Evolutionary conservation across 306 rosid species (phyloP).

Genomic region (Sicyos edulis): DNA sequence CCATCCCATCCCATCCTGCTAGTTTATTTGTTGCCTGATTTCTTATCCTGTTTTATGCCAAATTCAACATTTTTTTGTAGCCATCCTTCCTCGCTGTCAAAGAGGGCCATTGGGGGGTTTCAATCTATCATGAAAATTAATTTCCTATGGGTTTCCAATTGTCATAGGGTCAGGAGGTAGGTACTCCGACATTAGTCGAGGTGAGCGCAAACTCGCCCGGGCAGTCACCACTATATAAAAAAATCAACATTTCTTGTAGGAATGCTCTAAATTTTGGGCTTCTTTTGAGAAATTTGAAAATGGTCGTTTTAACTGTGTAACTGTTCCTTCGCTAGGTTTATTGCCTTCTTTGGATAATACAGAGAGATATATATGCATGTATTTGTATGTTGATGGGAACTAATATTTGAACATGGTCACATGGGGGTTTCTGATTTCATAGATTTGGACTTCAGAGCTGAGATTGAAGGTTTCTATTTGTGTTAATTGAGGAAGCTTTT

Average conservation of each 20-base stretch:
- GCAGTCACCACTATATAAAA: no score
- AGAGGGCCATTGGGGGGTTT: no score
- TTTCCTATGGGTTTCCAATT: background rate
- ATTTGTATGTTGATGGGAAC: background rate
- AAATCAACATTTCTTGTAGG: no score
- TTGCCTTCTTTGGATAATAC: background rate
- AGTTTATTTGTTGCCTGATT: background rate
- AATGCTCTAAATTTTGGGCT: background rate
- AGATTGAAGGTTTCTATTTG: background rate
- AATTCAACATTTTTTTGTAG: background rate
- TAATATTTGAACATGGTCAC: background rate
- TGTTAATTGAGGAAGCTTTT: background rate
- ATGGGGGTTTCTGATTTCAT: background rate
- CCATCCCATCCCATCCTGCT: background rate
- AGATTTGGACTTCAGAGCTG: constrained; percentile 14
- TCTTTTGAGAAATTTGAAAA: background rate
- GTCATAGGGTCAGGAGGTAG: no score
- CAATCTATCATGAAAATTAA: no score
- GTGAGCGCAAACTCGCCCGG: no score
- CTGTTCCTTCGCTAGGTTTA: background rate
- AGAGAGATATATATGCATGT: background rate
- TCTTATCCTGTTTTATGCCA: background rate
- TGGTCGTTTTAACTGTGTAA: background rate
- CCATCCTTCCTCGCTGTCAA: no score
- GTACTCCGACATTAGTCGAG: no score